phyloP scores from a whole-genome alignment of 257 asterid genomes.

The Cruciata laevipes region DNA sequence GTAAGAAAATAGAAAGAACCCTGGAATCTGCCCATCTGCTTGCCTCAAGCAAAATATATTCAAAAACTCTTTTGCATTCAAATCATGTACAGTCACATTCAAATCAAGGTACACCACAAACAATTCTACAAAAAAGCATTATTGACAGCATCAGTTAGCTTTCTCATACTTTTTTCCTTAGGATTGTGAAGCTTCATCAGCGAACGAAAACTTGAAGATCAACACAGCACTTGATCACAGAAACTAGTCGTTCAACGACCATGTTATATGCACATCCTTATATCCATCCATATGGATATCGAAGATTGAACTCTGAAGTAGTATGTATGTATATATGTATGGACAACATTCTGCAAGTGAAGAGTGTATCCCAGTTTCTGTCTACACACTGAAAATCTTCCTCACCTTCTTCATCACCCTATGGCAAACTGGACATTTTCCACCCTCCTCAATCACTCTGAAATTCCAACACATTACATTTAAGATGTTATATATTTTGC shows the following conservation, averaged over 20 bases:
- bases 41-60: not conserved
- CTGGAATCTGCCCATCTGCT: constrained; percentile 18
- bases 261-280: not conserved
- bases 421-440: constrained; percentile 17
- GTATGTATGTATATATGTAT: not conserved
- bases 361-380: constrained; percentile 4
- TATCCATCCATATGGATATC: not conserved
- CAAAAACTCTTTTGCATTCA: not conserved
- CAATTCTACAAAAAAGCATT: not conserved
- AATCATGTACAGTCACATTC: not conserved
- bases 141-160: not conserved
- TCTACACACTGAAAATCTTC: constrained; percentile 17
- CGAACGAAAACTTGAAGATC: not conserved
- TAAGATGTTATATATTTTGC: not conserved
- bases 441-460: constrained; percentile 21
- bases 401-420: constrained; percentile 16
- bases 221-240: not conserved
- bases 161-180: not conserved
- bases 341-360: not conserved
- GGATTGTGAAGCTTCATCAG: constrained; percentile 7
- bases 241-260: no score
- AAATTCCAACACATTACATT: not conserved
- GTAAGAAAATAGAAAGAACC: not conserved
- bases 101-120: not conserved
- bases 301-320: not conserved